Percentiles rank a stretch among this genome's conserved stretches.
Evolutionary conservation across 768 basidiomycete genomes (phyloP).

Genomic region (Gloeostereum incarnatum): DNA sequence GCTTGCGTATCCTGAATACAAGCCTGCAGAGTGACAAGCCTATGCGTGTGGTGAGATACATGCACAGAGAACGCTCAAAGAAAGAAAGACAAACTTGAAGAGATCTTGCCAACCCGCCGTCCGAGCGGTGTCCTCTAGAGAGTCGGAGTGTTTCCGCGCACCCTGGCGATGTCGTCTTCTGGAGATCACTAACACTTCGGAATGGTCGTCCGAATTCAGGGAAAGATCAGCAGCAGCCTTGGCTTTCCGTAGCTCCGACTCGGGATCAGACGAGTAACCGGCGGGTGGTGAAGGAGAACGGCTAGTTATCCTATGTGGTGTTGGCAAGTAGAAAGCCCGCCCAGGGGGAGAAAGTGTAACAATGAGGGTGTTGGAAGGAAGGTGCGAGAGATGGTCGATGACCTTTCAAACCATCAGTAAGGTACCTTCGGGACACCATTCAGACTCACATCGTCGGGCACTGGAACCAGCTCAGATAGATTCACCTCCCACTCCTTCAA

Average conservation of each 20-base stretch:
- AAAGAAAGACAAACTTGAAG: slow-evolving; percentile 39
- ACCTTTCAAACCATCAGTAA: slow-evolving; percentile 16
- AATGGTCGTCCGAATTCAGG: no score
- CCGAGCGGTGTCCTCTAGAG: slow-evolving; percentile 16
- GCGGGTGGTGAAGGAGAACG: slow-evolving; percentile 46
- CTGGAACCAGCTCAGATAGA: slow-evolving; percentile 43
- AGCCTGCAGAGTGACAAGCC: slow-evolving; percentile 44
- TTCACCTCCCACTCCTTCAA: slow-evolving; percentile 62
- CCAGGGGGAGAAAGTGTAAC: slow-evolving; percentile 55
- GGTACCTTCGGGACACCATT: not conserved
- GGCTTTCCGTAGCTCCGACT: slow-evolving; percentile 37
- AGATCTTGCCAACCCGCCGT: slow-evolving; percentile 63
- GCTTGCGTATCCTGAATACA: slow-evolving; percentile 39
- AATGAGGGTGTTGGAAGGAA: slow-evolving; percentile 71
- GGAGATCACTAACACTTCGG: slow-evolving; percentile 14
- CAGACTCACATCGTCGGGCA: slow-evolving; percentile 52
- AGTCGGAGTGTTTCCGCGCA: slow-evolving; percentile 8
- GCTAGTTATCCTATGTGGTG: slow-evolving; percentile 18
- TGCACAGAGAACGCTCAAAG: no score
- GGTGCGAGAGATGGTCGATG: slow-evolving; percentile 25
- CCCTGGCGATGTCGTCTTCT: slow-evolving; percentile 24
- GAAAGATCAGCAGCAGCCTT: no score
- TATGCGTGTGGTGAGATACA: slow-evolving; percentile 17
- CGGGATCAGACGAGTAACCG: slow-evolving; percentile 70
- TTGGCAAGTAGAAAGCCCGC: slow-evolving; percentile 49